Evolutionary conservation across 352 stramenopile species (phyloP), one percentile per base, ranked within the genome.

Genomic region (Pythium sukuiense): DNA sequence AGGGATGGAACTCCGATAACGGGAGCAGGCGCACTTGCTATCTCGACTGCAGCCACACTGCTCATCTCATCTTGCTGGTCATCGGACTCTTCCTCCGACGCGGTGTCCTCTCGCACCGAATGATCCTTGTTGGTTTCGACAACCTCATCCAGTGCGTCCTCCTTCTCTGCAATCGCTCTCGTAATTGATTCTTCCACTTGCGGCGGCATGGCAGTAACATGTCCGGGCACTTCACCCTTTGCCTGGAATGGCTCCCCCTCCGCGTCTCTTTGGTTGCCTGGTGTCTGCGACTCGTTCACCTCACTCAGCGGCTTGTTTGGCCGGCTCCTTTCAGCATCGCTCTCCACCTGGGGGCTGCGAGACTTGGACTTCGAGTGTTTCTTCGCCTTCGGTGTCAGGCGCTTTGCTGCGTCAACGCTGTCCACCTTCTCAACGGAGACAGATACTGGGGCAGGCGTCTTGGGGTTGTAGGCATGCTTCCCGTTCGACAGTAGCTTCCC

Each of bases 31-130:
- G 11, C 6, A 9, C 32, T 9, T 6, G 32, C 32, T 6, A 37
- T 29, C 4, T 27, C 8, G 46, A 27, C 46, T 4, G 18, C 46
- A 26, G 48, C 27, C 20, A 37, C 50, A 56, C 12, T 20, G 7
- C n/a, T 27, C 2, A 27, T n/a, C 30, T 56, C 27, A 18, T 43
- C 37, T 6, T 24, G 20, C 39, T 55, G 20, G 26, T 63, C 29
- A 29, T 54, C 29, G 16, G 20, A 32, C 14, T 57, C 43, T 13
- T 64, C 46, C 12, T 64, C 46, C 35, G 39, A 55, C 6, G 56
- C 41, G 1, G 37, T 62, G n/a, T 62, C 56, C 13, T 62, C 56
- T 6, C 26, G 56, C 13, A 26, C n/a, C 3, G 50, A 11, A 6
- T 30, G 45, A 30, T 53, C 45, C 8, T 30, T 13, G 8, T 53